Evolutionary conservation across 106 monocot species (phyloP).

Genomic region (Allium fistulosum): DNA sequence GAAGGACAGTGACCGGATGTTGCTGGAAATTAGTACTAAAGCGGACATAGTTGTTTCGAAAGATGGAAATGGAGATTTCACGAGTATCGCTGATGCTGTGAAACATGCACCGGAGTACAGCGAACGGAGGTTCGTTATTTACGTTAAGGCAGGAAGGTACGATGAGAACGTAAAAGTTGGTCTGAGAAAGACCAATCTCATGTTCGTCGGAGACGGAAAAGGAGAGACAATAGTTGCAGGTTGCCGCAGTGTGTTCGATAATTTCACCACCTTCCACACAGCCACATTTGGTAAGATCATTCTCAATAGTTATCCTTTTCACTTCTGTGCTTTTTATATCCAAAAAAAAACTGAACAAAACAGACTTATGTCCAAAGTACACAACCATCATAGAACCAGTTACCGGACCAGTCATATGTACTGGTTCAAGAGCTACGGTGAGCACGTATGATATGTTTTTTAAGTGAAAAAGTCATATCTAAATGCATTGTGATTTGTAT

Average conservation of each 20-base stretch:
- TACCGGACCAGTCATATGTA: too few species aligned
- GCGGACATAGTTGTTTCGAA: slow-evolving; percentile 71
- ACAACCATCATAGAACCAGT: too few species aligned
- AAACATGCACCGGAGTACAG: slow-evolving; percentile 75
- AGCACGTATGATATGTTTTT: neutral
- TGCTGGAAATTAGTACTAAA: slow-evolving; percentile 42
- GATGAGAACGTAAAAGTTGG: slow-evolving; percentile 68
- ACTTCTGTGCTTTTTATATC: too few species aligned
- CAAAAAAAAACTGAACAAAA: too few species aligned
- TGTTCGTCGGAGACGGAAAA: slow-evolving; percentile 70
- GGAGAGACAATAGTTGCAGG: slow-evolving; percentile 26
- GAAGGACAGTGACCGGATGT: slow-evolving; percentile 29
- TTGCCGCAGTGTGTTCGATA: slow-evolving; percentile 27
- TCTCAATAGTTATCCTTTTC: too few species aligned
- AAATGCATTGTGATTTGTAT: neutral
- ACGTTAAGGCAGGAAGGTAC: slow-evolving; percentile 75
- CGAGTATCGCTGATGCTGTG: slow-evolving; percentile 54
- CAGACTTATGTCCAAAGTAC: too few species aligned
- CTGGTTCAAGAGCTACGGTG: too few species aligned
- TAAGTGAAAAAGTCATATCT: neutral
- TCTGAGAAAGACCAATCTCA: slow-evolving; percentile 53
- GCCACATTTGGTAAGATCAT: slow-evolving; percentile 46
- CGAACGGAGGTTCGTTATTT: slow-evolving; percentile 54
- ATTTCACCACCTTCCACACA: slow-evolving; percentile 56
- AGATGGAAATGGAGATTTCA: slow-evolving; percentile 71